Evolutionary conservation across 192 early-diverging fungal species (phyloP), one percentile per base, ranked within the genome.

Genomic region (Dispira parvispora): DNA sequence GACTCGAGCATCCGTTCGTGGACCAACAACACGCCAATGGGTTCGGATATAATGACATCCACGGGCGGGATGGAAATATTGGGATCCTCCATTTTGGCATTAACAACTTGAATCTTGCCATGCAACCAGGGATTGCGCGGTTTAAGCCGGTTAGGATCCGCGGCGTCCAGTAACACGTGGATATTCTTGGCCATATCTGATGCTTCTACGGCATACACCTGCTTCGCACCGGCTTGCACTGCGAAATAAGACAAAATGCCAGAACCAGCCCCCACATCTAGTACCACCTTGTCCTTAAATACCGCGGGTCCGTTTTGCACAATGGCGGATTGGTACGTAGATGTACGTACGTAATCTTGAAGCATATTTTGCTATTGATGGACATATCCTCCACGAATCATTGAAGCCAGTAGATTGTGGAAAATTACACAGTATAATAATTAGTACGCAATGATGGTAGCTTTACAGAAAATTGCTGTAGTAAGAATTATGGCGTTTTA

Each of bases 221-320:
- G 85, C 43, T 74, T 72, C n/a, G 96, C 91, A 1, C 92, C 93
- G 16, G 96, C 90, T 64, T 91, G 87, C 32, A 86, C 91, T 23
- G 96, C 88, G 74, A 99, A 94, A 71, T 90, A 99, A 11, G 90
- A 90, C 46, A 99, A 74, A 44, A 99, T 94, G 16, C 96, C 96
- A 46, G 87, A 90, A 10, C 91, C 93, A 20, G 94, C 88, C 25
- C 96, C 96, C 46, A 96, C 84, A 70, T 99, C 96, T 84, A 94
- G 86, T 27, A 94, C 88, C 2, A 85, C 64, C 65, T 90, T 87
- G 56, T 87, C 81, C 60, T 80, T 67, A 63, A 99, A 95, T 60
- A 88, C 76, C 38, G 75, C 65, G 4, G 82, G 71, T 2, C 78
- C 77, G 70, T 96, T 96, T 44, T 83, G 69, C 8, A 90, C 65